A percentile compares a stretch with the other conserved stretches of the same genome.
phyloP scores from a whole-genome alignment of 2,329 filamentous ascomycete genomes.

The Raffaelea albimanens region DNA sequence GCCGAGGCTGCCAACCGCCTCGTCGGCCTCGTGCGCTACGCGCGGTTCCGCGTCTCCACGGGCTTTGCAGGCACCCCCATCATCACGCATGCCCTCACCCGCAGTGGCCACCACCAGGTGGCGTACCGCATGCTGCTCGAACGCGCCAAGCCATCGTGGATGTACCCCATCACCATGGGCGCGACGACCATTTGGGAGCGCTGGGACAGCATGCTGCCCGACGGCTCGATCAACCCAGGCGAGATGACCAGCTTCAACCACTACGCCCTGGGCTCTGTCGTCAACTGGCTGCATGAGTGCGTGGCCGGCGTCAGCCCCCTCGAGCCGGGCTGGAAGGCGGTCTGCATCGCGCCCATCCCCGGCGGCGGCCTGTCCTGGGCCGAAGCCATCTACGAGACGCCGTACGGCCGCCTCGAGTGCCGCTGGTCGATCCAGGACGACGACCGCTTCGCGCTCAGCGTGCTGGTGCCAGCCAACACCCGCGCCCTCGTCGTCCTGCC shows the following conservation, averaged over 20 bases:
- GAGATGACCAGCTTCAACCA: conserved; percentile 31
- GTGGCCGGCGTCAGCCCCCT: conserved; percentile 21
- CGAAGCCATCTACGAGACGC: background rate
- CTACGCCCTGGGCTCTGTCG: conserved; percentile 28
- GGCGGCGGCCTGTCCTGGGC: conserved; percentile 15
- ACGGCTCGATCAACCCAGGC: conserved; percentile 25
- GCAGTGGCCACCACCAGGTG: background rate
- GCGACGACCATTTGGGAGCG: conserved; percentile 31
- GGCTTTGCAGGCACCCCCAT: conserved; percentile 16
- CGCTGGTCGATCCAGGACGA: conserved; percentile 1
- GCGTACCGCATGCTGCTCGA: conserved; percentile 24
- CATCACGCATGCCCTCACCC: conserved; percentile 8
- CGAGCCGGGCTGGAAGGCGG: conserved; percentile 20
- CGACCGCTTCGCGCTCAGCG: conserved; percentile 10
- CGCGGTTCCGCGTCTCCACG: conserved; percentile 10
- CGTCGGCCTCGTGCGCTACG: conserved; percentile 1
- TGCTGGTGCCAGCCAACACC: conserved; percentile 12
- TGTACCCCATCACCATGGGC: conserved; percentile 28
- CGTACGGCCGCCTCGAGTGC: background rate
- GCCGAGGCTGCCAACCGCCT: background rate
- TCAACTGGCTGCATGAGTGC: conserved; percentile 25
- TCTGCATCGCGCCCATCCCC: conserved; percentile 18
- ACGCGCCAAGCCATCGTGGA: conserved; percentile 22
- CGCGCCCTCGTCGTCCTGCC: conserved; percentile 8
- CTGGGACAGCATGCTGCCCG: conserved; percentile 27